Base-by-base conservation (phyloP, 2,329 filamentous ascomycete species). In the Alternaria conjuncta region DNA sequence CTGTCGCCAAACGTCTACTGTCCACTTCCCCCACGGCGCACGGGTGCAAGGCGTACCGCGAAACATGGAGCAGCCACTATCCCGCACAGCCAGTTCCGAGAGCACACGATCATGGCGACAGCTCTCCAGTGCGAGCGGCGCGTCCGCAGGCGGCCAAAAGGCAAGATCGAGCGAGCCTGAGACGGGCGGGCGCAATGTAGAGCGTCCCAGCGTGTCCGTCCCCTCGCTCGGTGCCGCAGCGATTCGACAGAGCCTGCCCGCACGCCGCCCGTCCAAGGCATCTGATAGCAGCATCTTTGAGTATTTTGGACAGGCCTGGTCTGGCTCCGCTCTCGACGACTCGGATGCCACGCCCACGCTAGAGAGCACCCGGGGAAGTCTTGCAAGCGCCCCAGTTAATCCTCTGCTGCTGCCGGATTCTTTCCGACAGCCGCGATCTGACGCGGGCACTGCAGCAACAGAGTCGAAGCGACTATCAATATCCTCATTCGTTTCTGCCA, bases 401-500 rank as follows among this genome's bases (percentile, higher is more conserved):
- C 61, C 74, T 60, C 71, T 73, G 55, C 64, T 70, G 54, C 79
- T 86, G 53, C 83, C 86, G 53, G 88, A 90, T 60, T 80, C 85
- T 30, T 75, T 84, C 65, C 80, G 79, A 51, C 73, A 64, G 45
- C 59, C 82, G 56, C 82, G 83, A 20, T 86, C 86, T 62, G 85
- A 79, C 61, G 65, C 68, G 50, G 78, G 79, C 51, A 58, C 65
- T 41, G 59, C 65, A 47, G 82, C 66, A 30, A 51, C 66, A 55
- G 82, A 90, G 43, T 83, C 83, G 47, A 91, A 92, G 72, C 88
- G 92, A 55, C 84, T 91, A 75, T 94, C 91, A 23, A 86, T 90
- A 63, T 92, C 90, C 8, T 94, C 92, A 1, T 82, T 91, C 23
- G 87, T 87, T 47, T 91, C 90, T 6, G 87, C 84, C 57, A 86